Percentiles rank a stretch among this genome's conserved stretches.
These are phyloP conservation scores for Lactarius hatsudake DNA, from an alignment of 768 basidiomycete genomes.

Conservation along the genomic window DNA sequence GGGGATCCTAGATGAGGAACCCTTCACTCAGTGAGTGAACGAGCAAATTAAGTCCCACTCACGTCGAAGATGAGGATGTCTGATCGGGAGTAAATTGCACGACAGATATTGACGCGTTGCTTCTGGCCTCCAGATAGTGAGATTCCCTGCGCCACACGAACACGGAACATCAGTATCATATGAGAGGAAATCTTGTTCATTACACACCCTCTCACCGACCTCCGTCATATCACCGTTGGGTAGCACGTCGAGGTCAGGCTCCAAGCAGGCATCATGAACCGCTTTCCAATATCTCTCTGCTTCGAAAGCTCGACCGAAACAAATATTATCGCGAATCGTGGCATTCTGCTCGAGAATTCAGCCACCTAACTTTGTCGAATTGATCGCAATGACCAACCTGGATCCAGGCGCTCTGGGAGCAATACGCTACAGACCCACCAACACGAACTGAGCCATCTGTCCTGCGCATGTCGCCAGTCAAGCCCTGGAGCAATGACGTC, in stretches of 20 bases:
- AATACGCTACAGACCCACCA: constrained; percentile 77
- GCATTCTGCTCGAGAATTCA: constrained; percentile 50
- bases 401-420: constrained; percentile 91
- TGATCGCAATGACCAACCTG: constrained; percentile 43
- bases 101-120: constrained; percentile 81
- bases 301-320: constrained; percentile 82
- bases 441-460: constrained; percentile 65
- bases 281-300: constrained; percentile 81
- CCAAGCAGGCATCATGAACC: constrained; percentile 72
- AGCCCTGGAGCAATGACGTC: constrained; percentile 65
- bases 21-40: not conserved
- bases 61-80: constrained; percentile 85
- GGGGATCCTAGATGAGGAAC: constrained; percentile 54
- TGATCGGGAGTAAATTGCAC: constrained; percentile 81
- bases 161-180: not conserved
- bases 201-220: constrained; percentile 64
- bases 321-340: constrained; percentile 85
- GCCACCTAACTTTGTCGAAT: not conserved
- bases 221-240: constrained; percentile 78
- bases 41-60: constrained; percentile 20
- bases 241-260: constrained; percentile 76
- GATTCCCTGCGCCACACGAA: constrained; percentile 53
- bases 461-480: constrained; percentile 82
- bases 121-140: constrained; percentile 84
- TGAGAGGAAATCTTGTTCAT: not conserved